These are phyloP conservation scores for Sorghum bicolor DNA, from an alignment of 176 grass and related monocot species.

Conservation along the genomic window DNA sequence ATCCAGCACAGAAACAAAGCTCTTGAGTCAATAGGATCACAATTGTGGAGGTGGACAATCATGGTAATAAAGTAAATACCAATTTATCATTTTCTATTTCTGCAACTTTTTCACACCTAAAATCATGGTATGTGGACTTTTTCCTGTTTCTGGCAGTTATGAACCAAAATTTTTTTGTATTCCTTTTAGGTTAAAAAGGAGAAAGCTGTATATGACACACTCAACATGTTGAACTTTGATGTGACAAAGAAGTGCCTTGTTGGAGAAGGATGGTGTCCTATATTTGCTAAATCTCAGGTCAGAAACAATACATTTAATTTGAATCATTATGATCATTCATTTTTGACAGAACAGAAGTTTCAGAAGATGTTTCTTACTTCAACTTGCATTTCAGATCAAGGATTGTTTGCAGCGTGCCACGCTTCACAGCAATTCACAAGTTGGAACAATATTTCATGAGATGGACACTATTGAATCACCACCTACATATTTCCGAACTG, in stretches of 20 bases:
- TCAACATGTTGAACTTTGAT: conserved; percentile 98
- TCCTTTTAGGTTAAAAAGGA: conserved; percentile 86
- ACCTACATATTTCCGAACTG: conserved; percentile 91
- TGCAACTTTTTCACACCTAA: neutral
- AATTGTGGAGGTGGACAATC: conserved; percentile 90
- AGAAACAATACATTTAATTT: conserved; percentile 33
- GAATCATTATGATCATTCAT: neutral
- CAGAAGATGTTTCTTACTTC: conserved; percentile 25
- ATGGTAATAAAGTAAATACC: conserved; percentile 71
- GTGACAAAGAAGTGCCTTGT: conserved; percentile 99
- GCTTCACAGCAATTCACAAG: conserved; percentile 94
- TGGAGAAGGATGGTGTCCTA: conserved; percentile 99
- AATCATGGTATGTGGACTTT: neutral
- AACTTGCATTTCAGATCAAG: conserved; percentile 64
- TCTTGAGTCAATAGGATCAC: conserved; percentile 83
- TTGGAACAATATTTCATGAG: conserved; percentile 98
- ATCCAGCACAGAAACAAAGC: conserved; percentile 95
- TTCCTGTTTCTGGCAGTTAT: neutral
- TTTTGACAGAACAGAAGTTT: neutral
- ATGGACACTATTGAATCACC: conserved; percentile 88
- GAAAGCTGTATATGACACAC: conserved; percentile 97
- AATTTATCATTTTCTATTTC: conserved; percentile 24
- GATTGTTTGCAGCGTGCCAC: conserved; percentile 87
- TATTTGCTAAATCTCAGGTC: conserved; percentile 96
- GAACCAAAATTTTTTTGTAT: conserved; percentile 20